Percentiles rank a stretch among this genome's conserved stretches.
Evolutionary conservation across 2,329 filamentous ascomycete species (phyloP).

Genomic region (Fusarium proliferatum): DNA sequence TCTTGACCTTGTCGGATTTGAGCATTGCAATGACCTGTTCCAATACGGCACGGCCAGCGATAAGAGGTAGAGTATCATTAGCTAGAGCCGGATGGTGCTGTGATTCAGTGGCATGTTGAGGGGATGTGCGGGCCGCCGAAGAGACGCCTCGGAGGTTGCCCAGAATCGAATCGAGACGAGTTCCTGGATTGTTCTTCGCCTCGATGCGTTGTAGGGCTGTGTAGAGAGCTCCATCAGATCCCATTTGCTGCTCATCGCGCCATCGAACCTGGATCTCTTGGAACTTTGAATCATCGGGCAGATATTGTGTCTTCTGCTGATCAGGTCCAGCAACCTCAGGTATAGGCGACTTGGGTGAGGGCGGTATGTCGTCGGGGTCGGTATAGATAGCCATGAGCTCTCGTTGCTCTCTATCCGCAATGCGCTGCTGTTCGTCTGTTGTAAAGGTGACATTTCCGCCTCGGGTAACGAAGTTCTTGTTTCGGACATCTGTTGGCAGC

Average conservation of each 20-base stretch:
- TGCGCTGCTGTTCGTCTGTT: slow-evolving; percentile 66
- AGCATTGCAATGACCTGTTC: slow-evolving; percentile 58
- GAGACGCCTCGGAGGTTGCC: slow-evolving; percentile 48
- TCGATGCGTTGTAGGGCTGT: slow-evolving; percentile 58
- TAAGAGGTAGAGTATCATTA: slow-evolving; percentile 45
- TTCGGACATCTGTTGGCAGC: slow-evolving; percentile 58
- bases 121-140: slow-evolving; percentile 20
- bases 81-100: slow-evolving; percentile 17
- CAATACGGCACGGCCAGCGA: slow-evolving; percentile 50
- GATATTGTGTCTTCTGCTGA: slow-evolving; percentile 47
- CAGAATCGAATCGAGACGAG: slow-evolving; percentile 55
- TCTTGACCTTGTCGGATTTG: slow-evolving; percentile 55
- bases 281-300: slow-evolving; percentile 56
- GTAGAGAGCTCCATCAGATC: slow-evolving; percentile 55
- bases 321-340: slow-evolving; percentile 46
- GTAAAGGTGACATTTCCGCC: slow-evolving; percentile 63
- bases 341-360: slow-evolving; percentile 65
- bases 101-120: slow-evolving; percentile 18
- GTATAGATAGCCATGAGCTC: slow-evolving; percentile 72
- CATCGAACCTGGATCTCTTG: slow-evolving; percentile 63
- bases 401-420: slow-evolving; percentile 66
- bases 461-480: slow-evolving; percentile 64
- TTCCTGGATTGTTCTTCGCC: slow-evolving; percentile 49
- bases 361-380: slow-evolving; percentile 64
- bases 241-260: slow-evolving; percentile 59